A percentile compares a stretch with the other conserved stretches of the same genome.
These are phyloP conservation scores for Scalesia atractyloides DNA, from an alignment of 129 eudicot species.

Conservation along the genomic window DNA sequence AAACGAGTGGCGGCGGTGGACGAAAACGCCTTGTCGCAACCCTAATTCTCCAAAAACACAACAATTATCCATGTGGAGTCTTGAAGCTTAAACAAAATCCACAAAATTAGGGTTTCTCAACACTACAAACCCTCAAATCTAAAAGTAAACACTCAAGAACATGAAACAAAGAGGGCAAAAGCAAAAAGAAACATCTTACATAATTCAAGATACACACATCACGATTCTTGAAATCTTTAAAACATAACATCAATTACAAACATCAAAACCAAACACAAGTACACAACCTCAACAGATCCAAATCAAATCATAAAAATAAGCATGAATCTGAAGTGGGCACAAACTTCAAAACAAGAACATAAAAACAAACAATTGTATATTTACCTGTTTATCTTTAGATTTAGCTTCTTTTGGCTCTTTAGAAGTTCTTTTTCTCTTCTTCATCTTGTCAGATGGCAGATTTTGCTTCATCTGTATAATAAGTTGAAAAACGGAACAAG, in stretches of 20 bases:
- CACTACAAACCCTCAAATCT: constrained; percentile 4
- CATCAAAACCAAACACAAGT: constrained; percentile 9
- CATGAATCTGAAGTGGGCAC: constrained; percentile 38
- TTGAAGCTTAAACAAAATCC: constrained; percentile 1
- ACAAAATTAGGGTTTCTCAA: constrained; percentile 28
- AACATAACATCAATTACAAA: constrained; percentile 4
- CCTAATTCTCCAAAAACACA: constrained; percentile 15
- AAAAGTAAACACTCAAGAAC: not conserved
- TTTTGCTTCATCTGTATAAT: constrained; percentile 43
- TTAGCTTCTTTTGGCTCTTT: constrained; percentile 36
- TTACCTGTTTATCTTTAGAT: constrained; percentile 54
- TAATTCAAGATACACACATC: constrained; percentile 16
- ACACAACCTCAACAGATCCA: constrained; percentile 35
- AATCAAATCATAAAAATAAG: constrained; percentile 12
- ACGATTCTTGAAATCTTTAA: constrained; percentile 7
- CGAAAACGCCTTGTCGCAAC: constrained; percentile 18
- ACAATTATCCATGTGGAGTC: constrained; percentile 1
- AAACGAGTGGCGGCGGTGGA: not conserved
- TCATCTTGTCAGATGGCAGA: constrained; percentile 27
- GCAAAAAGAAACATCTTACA: not conserved
- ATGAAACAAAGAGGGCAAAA: constrained; percentile 6
- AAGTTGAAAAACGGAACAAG: constrained; percentile 1
- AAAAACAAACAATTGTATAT: constrained; percentile 11
- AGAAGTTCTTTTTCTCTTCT: constrained; percentile 34
- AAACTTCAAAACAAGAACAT: constrained; percentile 24